These are phyloP conservation scores for Saccharomyces hybrid DNA, from an alignment of 1,139 yeast genomes.

Conservation along the genomic window DNA sequence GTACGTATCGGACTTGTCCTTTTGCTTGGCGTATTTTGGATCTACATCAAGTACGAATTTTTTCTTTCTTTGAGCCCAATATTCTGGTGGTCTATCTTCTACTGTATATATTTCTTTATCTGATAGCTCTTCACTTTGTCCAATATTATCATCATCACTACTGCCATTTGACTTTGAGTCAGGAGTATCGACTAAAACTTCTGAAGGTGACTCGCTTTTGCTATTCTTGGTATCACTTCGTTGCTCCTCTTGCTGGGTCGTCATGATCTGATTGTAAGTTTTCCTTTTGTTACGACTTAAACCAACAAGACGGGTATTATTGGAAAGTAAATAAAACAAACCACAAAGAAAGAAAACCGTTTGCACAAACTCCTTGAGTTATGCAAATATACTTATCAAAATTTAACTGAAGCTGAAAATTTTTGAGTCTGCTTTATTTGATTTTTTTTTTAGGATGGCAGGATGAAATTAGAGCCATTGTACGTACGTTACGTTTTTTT, in stretches of 20 bases:
- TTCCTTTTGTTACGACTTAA: not conserved
- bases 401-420: not conserved
- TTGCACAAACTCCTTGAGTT: not conserved
- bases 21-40: slow-evolving; percentile 48
- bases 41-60: slow-evolving; percentile 47
- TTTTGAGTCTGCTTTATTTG: not conserved
- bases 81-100: slow-evolving; percentile 20
- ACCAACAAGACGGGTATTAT: not conserved
- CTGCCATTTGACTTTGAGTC: not conserved
- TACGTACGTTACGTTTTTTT: not conserved
- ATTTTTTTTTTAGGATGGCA: not conserved
- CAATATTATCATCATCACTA: not conserved
- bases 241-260: not conserved
- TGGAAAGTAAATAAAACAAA: not conserved
- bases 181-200: not conserved
- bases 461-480: not conserved
- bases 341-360: not conserved
- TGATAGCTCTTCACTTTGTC: not conserved
- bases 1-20: slow-evolving; percentile 58
- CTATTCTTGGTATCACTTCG: not conserved
- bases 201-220: not conserved
- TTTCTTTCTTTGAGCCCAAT: slow-evolving; percentile 36
- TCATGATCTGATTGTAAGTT: not conserved
- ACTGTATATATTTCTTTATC: slow-evolving; percentile 3
- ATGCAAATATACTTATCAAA: not conserved